A percentile compares a stretch with the other conserved stretches of the same genome.
Conservation (phyloP, 495 filamentous ascomycete genomes). For the Corynascus novoguineensis region DNA sequence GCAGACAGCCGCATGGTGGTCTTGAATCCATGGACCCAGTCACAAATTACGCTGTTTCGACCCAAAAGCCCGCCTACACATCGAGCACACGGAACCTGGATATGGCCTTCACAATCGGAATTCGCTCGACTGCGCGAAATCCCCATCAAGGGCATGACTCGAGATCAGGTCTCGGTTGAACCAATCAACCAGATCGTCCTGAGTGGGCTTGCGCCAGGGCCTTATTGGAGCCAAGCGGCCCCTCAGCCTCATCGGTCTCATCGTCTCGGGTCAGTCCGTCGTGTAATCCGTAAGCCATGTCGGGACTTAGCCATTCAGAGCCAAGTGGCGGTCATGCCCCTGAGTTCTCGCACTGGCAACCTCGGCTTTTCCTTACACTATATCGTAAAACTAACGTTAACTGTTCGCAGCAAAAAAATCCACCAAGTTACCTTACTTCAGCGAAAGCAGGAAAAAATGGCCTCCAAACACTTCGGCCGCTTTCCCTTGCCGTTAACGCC, state of each 20-base stretch:
- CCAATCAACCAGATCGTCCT: neutral
- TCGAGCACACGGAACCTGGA: neutral
- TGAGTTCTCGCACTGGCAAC: neutral
- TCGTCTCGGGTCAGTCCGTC: slow-evolving; percentile 24
- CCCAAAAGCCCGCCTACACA: neutral
- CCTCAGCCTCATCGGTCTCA: slow-evolving; percentile 29
- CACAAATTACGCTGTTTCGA: neutral
- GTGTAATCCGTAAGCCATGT: slow-evolving; percentile 3
- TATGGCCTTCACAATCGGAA: neutral
- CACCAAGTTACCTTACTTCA: slow-evolving; percentile 1
- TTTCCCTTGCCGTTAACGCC: neutral
- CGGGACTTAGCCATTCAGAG: slow-evolving; percentile 12
- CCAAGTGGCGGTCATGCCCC: neutral
- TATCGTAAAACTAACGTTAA: too few relatives aligned
- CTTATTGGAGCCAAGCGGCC: slow-evolving; percentile 13
- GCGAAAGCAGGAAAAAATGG: neutral
- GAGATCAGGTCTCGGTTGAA: neutral
- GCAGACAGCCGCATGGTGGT: neutral
- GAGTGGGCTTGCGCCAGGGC: too few relatives aligned
- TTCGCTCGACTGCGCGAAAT: neutral
- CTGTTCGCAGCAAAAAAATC: slow-evolving; percentile 2
- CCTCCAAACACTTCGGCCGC: neutral
- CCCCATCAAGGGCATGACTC: neutral
- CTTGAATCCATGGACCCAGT: neutral
- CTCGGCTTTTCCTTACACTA: slow-evolving; percentile 1